Conservation (phyloP, 805 yeast species). For the Maudiozyma turicensis region DNA sequence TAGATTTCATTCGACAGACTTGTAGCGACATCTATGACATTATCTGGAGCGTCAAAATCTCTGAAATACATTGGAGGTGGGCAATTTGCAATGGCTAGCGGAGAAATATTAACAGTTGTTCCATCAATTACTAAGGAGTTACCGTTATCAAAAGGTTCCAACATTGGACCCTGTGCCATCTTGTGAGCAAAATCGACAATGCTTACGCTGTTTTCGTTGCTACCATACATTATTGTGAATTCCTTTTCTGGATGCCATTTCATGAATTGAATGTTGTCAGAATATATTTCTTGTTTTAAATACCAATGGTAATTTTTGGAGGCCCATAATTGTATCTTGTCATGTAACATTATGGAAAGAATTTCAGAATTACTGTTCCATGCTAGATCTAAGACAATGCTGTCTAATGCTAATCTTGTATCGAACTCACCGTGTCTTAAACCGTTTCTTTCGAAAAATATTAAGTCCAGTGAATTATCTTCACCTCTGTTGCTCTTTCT, state of each 20-base stretch:
- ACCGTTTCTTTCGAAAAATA: slow-evolving; percentile 91
- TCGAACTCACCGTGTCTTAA: slow-evolving; percentile 80
- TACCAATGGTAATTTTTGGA: slow-evolving; percentile 94
- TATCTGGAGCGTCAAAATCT: slow-evolving; percentile 45
- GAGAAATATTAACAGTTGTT: slow-evolving; percentile 57
- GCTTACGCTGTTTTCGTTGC: slow-evolving; percentile 37
- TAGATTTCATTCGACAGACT: slow-evolving; percentile 47
- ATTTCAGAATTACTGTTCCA: slow-evolving; percentile 83
- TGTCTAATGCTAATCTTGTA: slow-evolving; percentile 47
- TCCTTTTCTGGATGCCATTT: slow-evolving; percentile 91
- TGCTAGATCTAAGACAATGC: slow-evolving; percentile 40
- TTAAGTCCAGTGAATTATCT: slow-evolving; percentile 35
- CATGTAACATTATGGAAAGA: slow-evolving; percentile 53
- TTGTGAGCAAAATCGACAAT: slow-evolving; percentile 60
- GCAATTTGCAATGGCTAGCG: slow-evolving; percentile 72
- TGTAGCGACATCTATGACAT: slow-evolving; percentile 57
- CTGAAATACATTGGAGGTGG: slow-evolving; percentile 91
- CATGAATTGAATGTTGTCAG: slow-evolving; percentile 31
- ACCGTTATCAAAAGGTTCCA: slow-evolving; percentile 64
- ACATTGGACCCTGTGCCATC: slow-evolving; percentile 58
- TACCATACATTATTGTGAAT: slow-evolving; percentile 58
- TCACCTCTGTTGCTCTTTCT: slow-evolving; percentile 40
- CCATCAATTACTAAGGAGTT: slow-evolving; percentile 80
- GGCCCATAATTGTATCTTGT: slow-evolving; percentile 80
- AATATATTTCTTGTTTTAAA: slow-evolving; percentile 65